Base-by-base conservation (phyloP, 352 stramenopile species). In the Phytophthora meadii region DNA sequence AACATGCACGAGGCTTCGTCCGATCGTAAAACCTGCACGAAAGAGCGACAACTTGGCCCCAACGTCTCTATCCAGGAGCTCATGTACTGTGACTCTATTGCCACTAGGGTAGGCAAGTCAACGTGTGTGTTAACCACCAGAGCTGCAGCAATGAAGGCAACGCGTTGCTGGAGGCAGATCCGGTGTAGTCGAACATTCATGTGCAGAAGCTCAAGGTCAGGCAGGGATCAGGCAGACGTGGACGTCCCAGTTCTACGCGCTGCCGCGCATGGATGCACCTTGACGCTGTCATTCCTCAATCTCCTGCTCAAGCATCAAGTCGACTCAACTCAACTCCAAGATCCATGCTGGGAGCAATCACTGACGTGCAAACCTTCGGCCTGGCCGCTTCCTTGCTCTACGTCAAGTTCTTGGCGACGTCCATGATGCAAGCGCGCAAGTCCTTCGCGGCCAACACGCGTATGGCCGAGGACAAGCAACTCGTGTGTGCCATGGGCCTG, bases 401-500 rank as follows among this genome's bases (percentile, higher is more conserved):
- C 66, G 41, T 84, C 77, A 89, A 89, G 72, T 87, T 87, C 54
- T 41, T 89, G 60, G 74, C 30, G 3, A 74, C 76, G 17, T 74
- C 75, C 19, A 82, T 84, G 61, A 70, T 80, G 34, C 79, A 89
- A 30, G 77, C 66, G 24, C 63, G 76, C 39, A 74, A 72, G 45
- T 73, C 70, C 15, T 90, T 88, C 50, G 55, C 62, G 10, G 73
- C 77, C 17, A 81, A 81, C 58, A 84, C 72, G 19, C 77, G 79
- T 14, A 55, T 70, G 34, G 49, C 76, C 0, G 76, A 85, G 45
- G 76, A 84, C 61, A 72, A 63, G 42, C 50, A 60, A 56, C 34
- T 84, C 11, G 46, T 70, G 17, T 70, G 64, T 22, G 62, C 55
- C 46, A 71, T 65, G 55, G 68, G 68, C 11, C 32, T 72, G 50